Evolutionary conservation across 208 protist species (phyloP), one percentile per base, ranked within the genome.

Genomic region (Eutreptiella sp.): DNA sequence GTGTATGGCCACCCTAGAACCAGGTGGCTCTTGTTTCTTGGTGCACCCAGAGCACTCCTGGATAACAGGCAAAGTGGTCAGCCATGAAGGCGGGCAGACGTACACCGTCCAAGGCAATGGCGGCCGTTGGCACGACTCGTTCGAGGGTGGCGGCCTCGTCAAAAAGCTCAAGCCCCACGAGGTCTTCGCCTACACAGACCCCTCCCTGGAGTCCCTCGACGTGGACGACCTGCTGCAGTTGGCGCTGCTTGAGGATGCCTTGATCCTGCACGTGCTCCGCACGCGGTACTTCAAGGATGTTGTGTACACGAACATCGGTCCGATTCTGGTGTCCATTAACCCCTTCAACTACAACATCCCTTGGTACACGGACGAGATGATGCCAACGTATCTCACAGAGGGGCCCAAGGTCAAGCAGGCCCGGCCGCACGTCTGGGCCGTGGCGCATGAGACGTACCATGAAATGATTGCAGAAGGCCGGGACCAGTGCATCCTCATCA

Each of bases 261-360:
- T 47, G n/a, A 23, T 78, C 38, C 47, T 76, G 14, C 24, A 46
- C 28, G 68, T 50, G 39, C 35, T 78, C 9, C 45, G 68, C 33
- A 66, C 64, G 23, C 52, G 73, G 1, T 76, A 76, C 45, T 73
- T 74, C 31, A 43, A 75, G n/a, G 66, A 79, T 39, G 38, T 70
- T 5, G 66, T 76, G 23, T 79, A 79, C 35, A 76, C 73, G 0
- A 76, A 74, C 53, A 79, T 79, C 53, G 73, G 73, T 2, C 41
- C 62, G 19, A 74, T 79, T 34, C 58, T 79, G 1, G 53, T 79
- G 2, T 50, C 73, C 0, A 43, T 79, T 4, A 79, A 79, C 53
- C 73, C 73, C 4, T 80, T 80, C 39, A 80, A 72, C 38, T 80
- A 63, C 39, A 63, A 52, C 16, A 80, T 80, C 23, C 63, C 71